These are phyloP conservation scores for Lactarius deliciosus DNA, from an alignment of 768 basidiomycete genomes.

Conservation along the genomic window DNA sequence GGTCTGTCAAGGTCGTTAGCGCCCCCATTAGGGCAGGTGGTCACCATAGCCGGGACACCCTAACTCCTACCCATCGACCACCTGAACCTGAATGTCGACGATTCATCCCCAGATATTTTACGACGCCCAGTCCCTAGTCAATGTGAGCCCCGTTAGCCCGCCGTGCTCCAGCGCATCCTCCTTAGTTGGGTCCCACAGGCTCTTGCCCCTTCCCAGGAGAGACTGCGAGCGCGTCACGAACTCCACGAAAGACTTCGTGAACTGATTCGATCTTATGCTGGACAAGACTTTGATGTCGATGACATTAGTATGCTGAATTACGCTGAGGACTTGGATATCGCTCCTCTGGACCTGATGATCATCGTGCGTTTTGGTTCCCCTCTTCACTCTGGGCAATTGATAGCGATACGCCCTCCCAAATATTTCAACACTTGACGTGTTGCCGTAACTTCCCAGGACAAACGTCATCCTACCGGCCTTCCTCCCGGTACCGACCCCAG, in stretches of 20 bases:
- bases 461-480: background rate
- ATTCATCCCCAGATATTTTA: constrained; percentile 19
- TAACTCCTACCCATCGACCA: background rate
- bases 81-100: constrained; percentile 6
- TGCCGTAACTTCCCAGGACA: constrained; percentile 12
- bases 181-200: background rate
- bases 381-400: background rate
- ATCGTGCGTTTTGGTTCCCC: constrained; percentile 12
- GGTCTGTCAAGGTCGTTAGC: no score
- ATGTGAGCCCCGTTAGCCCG: background rate
- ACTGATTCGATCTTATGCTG: constrained; percentile 12
- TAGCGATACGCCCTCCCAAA: background rate
- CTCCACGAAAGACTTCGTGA: constrained; percentile 18
- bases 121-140: constrained; percentile 19
- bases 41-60: no score
- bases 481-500: constrained; percentile 7
- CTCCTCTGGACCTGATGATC: constrained; percentile 25
- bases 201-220: constrained; percentile 12
- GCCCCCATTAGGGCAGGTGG: no score
- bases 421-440: background rate
- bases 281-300: constrained; percentile 18
- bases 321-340: constrained; percentile 23
- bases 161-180: background rate
- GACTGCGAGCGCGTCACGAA: constrained; percentile 4
- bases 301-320: constrained; percentile 25